These are phyloP conservation scores for Linum usitatissimum DNA, from an alignment of 345 rosid genomes.

Conservation along the genomic window DNA sequence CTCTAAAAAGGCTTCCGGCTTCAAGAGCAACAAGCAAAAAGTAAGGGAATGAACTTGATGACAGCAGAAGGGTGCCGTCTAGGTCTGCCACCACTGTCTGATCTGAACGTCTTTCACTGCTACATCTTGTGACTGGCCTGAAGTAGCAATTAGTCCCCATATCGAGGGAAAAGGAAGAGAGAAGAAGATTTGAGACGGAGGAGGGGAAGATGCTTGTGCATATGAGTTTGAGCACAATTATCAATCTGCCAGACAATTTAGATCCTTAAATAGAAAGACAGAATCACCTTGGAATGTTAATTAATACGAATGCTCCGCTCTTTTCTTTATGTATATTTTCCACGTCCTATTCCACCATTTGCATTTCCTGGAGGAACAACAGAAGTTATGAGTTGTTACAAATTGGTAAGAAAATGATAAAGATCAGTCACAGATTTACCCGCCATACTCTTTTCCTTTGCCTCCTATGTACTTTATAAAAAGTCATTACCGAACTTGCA, in stretches of 20 bases:
- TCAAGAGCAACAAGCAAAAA: not conserved
- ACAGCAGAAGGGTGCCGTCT: conserved; percentile 1
- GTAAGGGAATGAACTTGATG: conserved; percentile 5
- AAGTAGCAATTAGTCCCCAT: not conserved
- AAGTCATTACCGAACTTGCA: too few relatives aligned
- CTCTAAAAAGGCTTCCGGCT: conserved; percentile 3
- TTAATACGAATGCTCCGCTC: too few relatives aligned
- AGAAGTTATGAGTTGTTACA: too few relatives aligned
- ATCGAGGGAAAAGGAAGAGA: not conserved
- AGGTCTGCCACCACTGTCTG: conserved; percentile 3
- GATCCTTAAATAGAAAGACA: not conserved
- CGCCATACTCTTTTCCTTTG: too few relatives aligned
- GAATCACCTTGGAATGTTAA: not conserved
- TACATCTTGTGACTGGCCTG: not conserved
- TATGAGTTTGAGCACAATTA: too few relatives aligned
- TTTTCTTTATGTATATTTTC: conserved; percentile 36
- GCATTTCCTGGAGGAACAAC: not conserved
- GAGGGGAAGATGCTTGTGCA: not conserved
- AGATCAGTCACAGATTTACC: too few relatives aligned
- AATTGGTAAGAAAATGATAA: not conserved
- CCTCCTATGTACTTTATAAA: too few relatives aligned
- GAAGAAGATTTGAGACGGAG: not conserved
- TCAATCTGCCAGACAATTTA: not conserved
- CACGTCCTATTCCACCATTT: conserved; percentile 49
- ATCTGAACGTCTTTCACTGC: not conserved